Percentiles rank a stretch among this genome's conserved stretches.
These are phyloP conservation scores for Quercus engelmannii DNA, from an alignment of 306 rosid species.

Conservation along the genomic window DNA sequence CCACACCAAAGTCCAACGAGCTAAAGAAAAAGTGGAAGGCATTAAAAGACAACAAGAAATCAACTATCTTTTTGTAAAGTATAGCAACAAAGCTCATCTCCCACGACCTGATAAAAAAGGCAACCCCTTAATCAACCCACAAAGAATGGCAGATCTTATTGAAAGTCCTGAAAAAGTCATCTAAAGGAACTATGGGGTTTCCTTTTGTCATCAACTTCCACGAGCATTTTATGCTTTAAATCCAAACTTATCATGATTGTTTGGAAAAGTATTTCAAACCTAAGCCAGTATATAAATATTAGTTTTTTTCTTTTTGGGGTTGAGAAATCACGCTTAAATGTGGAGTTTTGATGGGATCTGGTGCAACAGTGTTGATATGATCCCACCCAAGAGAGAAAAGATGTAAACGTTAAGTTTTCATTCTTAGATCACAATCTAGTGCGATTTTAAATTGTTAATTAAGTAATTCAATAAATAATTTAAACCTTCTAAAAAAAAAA, in stretches of 20 bases:
- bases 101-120: conserved; percentile 7
- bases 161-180: background rate
- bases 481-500: too few species aligned
- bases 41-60: conserved; percentile 10
- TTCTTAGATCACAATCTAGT: too few species aligned
- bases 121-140: background rate
- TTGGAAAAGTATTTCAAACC: background rate
- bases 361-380: too few species aligned
- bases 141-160: background rate
- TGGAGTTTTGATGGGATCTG: too few species aligned
- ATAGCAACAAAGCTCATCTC: conserved; percentile 5
- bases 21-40: conserved; percentile 20
- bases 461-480: too few species aligned
- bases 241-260: background rate
- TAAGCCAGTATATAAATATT: background rate
- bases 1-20: conserved; percentile 29
- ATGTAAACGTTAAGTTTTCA: too few species aligned
- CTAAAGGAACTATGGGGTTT: background rate
- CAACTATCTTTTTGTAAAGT: conserved; percentile 33
- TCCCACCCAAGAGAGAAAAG: too few species aligned
- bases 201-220: background rate
- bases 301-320: too few species aligned
- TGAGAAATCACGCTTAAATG: too few species aligned
- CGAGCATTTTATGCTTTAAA: background rate
- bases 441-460: too few species aligned